Base-by-base conservation (phyloP, 1,284 basidiomycete genomes). In the Cystobasidiaceae sp. region DNA sequence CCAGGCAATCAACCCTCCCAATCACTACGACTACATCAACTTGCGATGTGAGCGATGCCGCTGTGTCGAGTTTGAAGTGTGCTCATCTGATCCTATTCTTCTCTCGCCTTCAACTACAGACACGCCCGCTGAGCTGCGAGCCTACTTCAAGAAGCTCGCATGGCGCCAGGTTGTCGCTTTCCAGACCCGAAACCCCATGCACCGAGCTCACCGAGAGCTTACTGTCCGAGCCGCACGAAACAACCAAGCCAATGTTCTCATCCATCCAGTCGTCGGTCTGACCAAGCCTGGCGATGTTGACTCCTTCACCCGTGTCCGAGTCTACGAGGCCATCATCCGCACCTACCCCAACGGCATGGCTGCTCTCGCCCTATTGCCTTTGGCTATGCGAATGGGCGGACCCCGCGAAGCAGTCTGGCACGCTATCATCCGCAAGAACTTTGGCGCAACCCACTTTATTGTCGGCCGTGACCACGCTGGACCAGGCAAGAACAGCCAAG, bases 391-490 rank as follows among this genome's bases (percentile, higher is more conserved):
- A 67, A 98, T 98, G 94, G 94, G 89, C 63, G 94, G 94, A 41
- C 94, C 94, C 7, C 85, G 94, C 57, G 94, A 98, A 79, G 94
- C 94, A 15, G 86, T 98, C 60, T 98, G 94, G 94, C 94, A 98
- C 77, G 92, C 96, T 23, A 96, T 98, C 77, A 98, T 98, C 79
- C 88, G 94, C 75, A 97, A 97, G 81, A 98, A 98, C 82, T 97
- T 87, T 79, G 94, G 94, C 73, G 90, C 93, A 33, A 97, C 94
- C 19, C 93, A 97, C 81, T 97, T 98, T 78, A 96, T 97, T 73
- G 90, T 96, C 72, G 76, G 77, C 28, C 72, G 75, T 62, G 75
- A 79, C 71, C 78, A 78, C 60, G 72, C 94, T 67, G 94, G 94
- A 39, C 94, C 94, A 3, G 94, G 94, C 56, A 98, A 97, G 81